phyloP scores from a whole-genome alignment of 208 protist species.

The Trypanosomatidae sp. region DNA sequence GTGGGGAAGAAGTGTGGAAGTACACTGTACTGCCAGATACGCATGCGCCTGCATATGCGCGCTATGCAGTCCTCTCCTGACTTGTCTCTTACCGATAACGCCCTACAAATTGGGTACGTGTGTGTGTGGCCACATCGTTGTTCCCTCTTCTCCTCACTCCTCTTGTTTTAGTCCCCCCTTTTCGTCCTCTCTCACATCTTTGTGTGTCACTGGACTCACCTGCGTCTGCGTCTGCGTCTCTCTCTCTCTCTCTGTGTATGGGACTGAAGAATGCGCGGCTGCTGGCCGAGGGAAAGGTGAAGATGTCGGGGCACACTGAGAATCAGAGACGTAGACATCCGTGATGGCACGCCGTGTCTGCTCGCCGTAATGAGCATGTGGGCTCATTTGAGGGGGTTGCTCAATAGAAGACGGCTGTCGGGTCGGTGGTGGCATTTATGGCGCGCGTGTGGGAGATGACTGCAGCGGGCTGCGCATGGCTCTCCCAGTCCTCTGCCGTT shows the following conservation, averaged over 20 bases:
- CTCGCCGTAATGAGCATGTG: too few species aligned
- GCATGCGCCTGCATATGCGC: neutral
- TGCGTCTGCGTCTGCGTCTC: neutral
- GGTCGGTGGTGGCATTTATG: neutral
- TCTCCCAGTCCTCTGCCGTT: neutral
- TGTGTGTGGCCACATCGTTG: neutral
- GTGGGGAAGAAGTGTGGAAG: neutral
- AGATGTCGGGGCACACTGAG: neutral
- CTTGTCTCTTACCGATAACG: neutral
- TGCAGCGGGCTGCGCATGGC: neutral
- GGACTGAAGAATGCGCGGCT: neutral
- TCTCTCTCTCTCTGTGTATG: neutral
- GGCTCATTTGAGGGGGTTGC: neutral
- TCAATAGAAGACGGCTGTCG: neutral
- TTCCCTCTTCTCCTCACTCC: constrained; percentile 15
- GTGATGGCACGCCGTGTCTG: neutral
- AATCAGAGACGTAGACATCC: neutral
- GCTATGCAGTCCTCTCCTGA: neutral
- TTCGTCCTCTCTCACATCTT: neutral
- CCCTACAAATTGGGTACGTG: neutral
- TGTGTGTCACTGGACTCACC: neutral
- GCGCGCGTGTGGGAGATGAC: neutral
- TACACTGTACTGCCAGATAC: neutral
- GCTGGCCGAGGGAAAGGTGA: neutral
- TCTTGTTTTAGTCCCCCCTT: neutral